phyloP scores from a whole-genome alignment of 768 basidiomycete genomes.

The Paxillus ammoniavirescens region DNA sequence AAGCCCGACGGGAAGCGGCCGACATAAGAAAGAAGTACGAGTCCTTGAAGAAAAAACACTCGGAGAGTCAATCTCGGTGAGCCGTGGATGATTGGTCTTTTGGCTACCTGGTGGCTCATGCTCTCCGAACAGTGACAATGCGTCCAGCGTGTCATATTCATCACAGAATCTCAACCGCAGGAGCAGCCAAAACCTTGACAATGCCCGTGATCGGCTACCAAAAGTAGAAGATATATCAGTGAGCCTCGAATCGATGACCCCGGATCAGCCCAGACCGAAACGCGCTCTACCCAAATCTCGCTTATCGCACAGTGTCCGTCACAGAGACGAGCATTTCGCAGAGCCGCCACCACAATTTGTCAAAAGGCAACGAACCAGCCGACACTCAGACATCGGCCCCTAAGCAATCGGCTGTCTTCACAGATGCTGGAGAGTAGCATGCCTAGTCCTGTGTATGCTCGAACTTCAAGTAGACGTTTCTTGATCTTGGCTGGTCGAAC shows the following conservation, averaged over 20 bases:
- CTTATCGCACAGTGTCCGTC: constrained; percentile 1
- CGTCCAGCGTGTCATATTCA: not conserved
- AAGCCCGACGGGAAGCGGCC: constrained; percentile 39
- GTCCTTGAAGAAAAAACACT: constrained; percentile 25
- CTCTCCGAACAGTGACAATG: constrained; percentile 5
- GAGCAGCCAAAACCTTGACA: constrained; percentile 11
- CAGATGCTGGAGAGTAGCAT: constrained; percentile 17
- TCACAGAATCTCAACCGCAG: constrained; percentile 8
- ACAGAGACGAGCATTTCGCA: constrained; percentile 2
- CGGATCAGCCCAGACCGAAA: constrained; percentile 20
- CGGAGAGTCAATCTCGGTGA: constrained; percentile 16
- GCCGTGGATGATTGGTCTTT: not conserved
- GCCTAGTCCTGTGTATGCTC: constrained; percentile 1
- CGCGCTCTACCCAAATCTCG: constrained; percentile 28
- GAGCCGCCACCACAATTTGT: constrained; percentile 2
- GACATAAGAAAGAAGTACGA: constrained; percentile 37
- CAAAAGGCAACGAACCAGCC: constrained; percentile 26
- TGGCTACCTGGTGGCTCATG: not conserved
- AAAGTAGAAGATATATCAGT: constrained; percentile 21
- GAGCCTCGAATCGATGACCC: constrained; percentile 11
- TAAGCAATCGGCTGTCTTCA: constrained; percentile 7
- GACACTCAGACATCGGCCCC: constrained; percentile 16
- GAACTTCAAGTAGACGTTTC: too few relatives aligned
- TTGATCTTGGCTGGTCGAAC: too few relatives aligned
- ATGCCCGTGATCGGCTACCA: constrained; percentile 11